Evolutionary conservation across 1,139 yeast species (phyloP).

Genomic region (Magnusiomyces starmeri): DNA sequence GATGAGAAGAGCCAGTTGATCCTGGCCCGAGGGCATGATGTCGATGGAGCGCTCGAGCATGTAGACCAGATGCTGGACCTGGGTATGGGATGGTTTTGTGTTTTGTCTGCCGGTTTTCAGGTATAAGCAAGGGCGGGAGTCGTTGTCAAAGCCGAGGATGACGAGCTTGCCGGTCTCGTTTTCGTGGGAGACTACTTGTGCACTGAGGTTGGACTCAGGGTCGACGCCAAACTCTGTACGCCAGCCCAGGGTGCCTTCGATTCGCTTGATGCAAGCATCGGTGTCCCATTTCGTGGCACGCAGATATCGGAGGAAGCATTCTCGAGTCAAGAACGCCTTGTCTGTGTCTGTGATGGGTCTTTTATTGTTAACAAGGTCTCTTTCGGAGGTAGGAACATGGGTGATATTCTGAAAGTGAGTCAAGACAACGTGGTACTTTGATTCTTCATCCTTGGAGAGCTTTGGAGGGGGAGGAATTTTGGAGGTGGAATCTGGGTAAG

Average conservation of each 20-base stretch:
- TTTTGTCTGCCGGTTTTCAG: constrained; percentile 90
- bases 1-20: constrained; percentile 76
- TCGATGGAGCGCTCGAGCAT: constrained; percentile 87
- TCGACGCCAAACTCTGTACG: constrained; percentile 85
- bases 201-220: constrained; percentile 47
- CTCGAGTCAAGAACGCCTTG: constrained; percentile 84
- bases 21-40: constrained; percentile 95
- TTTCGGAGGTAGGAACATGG: constrained; percentile 38
- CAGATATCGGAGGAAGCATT: constrained; percentile 77
- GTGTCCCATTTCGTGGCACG: constrained; percentile 88
- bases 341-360: constrained; percentile 50
- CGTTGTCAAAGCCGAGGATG: constrained; percentile 81
- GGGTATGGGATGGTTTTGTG: constrained; percentile 77
- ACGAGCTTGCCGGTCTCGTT: constrained; percentile 85
- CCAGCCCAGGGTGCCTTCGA: constrained; percentile 77
- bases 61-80: constrained; percentile 86
- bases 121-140: constrained; percentile 82
- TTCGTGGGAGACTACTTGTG: constrained; percentile 61
- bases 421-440: constrained; percentile 52
- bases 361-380: constrained; percentile 22
- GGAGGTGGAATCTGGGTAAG: constrained; percentile 31
- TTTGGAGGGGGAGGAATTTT: constrained; percentile 45
- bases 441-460: constrained; percentile 48
- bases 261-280: constrained; percentile 61
- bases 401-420: constrained; percentile 48